These are phyloP conservation scores for Crithidia thermophila DNA, from an alignment of 208 protist species.

Conservation along the genomic window DNA sequence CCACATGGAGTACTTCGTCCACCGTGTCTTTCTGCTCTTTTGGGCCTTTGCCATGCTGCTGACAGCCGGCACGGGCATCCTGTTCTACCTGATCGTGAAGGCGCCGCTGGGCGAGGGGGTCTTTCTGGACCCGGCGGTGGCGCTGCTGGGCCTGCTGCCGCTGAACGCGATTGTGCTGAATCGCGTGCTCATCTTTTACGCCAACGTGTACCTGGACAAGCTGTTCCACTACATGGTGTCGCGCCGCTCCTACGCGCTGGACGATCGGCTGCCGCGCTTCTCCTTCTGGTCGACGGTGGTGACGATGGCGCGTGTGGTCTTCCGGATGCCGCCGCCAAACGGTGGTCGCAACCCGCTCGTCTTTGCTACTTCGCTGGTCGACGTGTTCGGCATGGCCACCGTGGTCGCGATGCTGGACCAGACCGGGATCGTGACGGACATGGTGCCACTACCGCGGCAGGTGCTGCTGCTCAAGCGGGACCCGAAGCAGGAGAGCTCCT, in stretches of 20 bases:
- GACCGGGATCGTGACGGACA: conserved; percentile 88
- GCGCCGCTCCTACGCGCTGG: conserved; percentile 56
- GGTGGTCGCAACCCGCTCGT: conserved; percentile 65
- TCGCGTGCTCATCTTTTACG: conserved; percentile 79
- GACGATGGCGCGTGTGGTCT: conserved; percentile 58
- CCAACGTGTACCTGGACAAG: conserved; percentile 84
- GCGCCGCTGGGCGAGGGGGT: conserved; percentile 61
- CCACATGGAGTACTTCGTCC: conserved; percentile 87
- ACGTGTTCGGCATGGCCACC: conserved; percentile 81
- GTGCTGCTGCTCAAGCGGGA: conserved; percentile 65
- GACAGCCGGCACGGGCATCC: conserved; percentile 41
- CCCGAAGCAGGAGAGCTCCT: conserved; percentile 43
- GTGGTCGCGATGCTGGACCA: conserved; percentile 87
- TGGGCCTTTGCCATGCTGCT: conserved; percentile 71
- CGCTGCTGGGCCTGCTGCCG: conserved; percentile 82
- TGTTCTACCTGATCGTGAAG: conserved; percentile 43
- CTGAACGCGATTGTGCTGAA: conserved; percentile 86
- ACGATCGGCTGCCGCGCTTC: conserved; percentile 84
- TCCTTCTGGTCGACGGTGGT: conserved; percentile 60
- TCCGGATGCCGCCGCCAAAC: conserved; percentile 42
- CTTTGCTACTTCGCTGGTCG: conserved; percentile 81
- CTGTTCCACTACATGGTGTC: conserved; percentile 82
- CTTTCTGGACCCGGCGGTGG: conserved; percentile 70
- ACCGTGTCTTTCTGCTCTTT: conserved; percentile 71
- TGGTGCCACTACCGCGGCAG: conserved; percentile 79